Evolutionary conservation across 2,329 filamentous ascomycete species (phyloP), one percentile per base, ranked within the genome.

Genomic region (Trichoderma koningiopsis): DNA sequence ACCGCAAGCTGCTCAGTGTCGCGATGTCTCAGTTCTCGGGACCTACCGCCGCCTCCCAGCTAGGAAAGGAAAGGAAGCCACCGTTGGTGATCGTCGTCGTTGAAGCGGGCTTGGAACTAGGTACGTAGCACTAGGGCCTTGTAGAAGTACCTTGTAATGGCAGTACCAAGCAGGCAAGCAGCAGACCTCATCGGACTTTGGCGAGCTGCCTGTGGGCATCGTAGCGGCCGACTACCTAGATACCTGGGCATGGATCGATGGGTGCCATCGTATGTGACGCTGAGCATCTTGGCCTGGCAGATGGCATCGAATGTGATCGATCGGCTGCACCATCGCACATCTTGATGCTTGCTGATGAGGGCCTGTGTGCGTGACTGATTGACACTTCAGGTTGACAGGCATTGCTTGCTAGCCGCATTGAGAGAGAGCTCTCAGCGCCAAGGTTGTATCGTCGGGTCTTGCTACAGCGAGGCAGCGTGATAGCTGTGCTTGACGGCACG

Each of bases 1-100:
- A 40, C 61, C 61, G 2, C 49, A 64, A 64, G 33, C n/a, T 55
- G 61, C 37, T 55, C 33, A 64, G 31, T 56, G 61, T 64, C 16
- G 61, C 61, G 61, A 40, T 64, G 61, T 56, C 61, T 64, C 61
- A 56, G 61, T 64, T 56, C 49, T 56, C 61, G 61, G 61, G 61
- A 64, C 49, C 61, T 64, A 56, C 61, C 61, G 61, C 49, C 61
- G 24, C 61, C 19, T 24, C 11, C 10, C 5, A 58, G 27, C 60
- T 22, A 53, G 60, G 43, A 33, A 33, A 10, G 31, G 31, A 35
- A 35, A 35, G 33, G 33, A 24, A 35, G 60, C 31, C 29, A 53
- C 29, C 60, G 29, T 35, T 37, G 47, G n/a, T 43, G 61, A 64
- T 64, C 33, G 47, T 5, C 61, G 33, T 31, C 22, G 47, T 27